Evolutionary conservation across 139 green algal species (phyloP), one percentile per base, ranked within the genome.

Genomic region (Auxenochlorella pyrenoidosa): DNA sequence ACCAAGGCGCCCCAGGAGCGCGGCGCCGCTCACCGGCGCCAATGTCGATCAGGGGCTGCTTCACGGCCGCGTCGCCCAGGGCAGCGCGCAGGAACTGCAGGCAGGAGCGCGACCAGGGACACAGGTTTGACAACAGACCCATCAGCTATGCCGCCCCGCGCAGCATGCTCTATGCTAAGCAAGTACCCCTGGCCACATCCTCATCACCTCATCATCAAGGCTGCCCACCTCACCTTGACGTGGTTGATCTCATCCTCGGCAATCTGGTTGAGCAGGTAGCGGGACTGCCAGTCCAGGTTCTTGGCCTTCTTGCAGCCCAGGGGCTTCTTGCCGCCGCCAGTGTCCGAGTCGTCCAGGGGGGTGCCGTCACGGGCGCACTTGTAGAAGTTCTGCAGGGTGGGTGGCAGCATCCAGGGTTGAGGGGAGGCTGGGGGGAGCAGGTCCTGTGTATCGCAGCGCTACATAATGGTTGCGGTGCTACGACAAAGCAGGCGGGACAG

Each of bases 21-120:
- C 18, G n/a, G n/a, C n/a, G 15, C 54, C 2, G 54, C 54, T 63
- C 54, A 63, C 54, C 87, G 41, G 78, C 21, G 71, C 91, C 90
- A 68, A 94, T 91, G 85, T 94, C 86, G 24, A 91, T 88, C 32
- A 66, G 30, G 34, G 89, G 89, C 82, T 84, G 87, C 19, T 87
- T 68, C 63, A 94, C 88, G 24, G 86, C 85, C 18, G 51, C 66
- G 34, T 71, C 76, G 68, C 89, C 91, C 51, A 94, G 86, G 21
- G 80, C 86, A 3, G 41, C 60, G 32, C 91, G 87, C 12, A 93
- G 36, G 68, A 58, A 66, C 41, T 68, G 41, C 38, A 51, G 10
- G 6, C 40, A 54, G 34, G 40, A 30, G 70, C 6, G 2, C 2
- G 19, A 38, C 54, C n/a, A 59, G 60, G 58, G 36, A 40, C 54